Evolutionary conservation across 495 filamentous ascomycete species (phyloP).

Genomic region (Xylaria bambusicola): DNA sequence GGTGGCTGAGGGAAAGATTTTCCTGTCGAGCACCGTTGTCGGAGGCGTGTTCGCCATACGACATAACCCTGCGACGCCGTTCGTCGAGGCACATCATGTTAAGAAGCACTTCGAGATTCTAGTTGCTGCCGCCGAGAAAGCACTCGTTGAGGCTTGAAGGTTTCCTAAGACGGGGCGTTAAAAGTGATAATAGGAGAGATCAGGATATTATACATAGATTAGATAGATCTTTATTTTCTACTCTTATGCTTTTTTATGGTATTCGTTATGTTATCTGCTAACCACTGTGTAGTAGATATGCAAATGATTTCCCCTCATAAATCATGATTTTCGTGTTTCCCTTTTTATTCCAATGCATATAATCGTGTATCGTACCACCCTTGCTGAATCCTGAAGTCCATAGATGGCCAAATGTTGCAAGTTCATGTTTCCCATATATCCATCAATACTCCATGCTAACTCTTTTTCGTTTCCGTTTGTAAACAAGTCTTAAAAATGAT

Average conservation of each 20-base stretch:
- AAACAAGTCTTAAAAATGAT: not conserved
- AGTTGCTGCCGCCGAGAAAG: slow-evolving; percentile 66
- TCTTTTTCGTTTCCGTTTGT: too few relatives aligned
- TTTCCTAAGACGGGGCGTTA: not conserved
- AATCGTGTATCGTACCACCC: not conserved
- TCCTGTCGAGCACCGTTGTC: slow-evolving; percentile 77
- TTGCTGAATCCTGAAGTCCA: not conserved
- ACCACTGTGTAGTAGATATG: slow-evolving; percentile 10
- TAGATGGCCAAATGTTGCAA: not conserved
- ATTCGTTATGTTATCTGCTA: not conserved
- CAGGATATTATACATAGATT: not conserved
- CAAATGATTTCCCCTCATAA: not conserved
- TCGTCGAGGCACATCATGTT: slow-evolving; percentile 71
- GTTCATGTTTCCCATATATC: not conserved
- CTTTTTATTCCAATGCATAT: not conserved
- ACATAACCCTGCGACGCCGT: slow-evolving; percentile 66
- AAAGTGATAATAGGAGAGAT: not conserved
- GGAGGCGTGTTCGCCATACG: slow-evolving; percentile 80
- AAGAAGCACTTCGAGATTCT: slow-evolving; percentile 77
- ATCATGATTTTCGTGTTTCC: not conserved
- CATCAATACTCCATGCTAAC: not conserved
- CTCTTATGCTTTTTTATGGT: not conserved
- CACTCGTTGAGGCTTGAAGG: slow-evolving; percentile 35
- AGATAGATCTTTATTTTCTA: slow-evolving; percentile 9
- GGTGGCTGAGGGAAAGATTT: slow-evolving; percentile 76